Percentiles rank a stretch among this genome's conserved stretches.
phyloP scores from a whole-genome alignment of 768 basidiomycete genomes.

The Tylopilus sp. region DNA sequence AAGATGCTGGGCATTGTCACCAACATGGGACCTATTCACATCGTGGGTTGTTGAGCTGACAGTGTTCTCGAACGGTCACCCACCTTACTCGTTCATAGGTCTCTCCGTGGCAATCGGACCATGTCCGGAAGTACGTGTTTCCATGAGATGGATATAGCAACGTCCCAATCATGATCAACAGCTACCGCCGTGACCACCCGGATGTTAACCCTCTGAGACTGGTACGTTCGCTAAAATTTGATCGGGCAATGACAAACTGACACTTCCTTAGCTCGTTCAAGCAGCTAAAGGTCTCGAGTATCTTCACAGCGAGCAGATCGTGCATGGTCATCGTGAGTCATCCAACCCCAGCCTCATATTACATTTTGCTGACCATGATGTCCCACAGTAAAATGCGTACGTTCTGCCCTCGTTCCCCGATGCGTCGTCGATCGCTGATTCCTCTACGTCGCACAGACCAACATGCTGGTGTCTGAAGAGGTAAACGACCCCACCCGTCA shows the following conservation, averaged over 20 bases:
- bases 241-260: not conserved
- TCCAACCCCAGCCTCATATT: not conserved
- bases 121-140: conserved; percentile 45
- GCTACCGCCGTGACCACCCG: conserved; percentile 39
- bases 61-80: not conserved
- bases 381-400: conserved; percentile 55
- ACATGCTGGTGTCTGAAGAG: conserved; percentile 53
- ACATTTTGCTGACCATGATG: conserved; percentile 1
- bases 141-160: not conserved
- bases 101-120: conserved; percentile 60
- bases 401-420: conserved; percentile 19
- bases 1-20: conserved; percentile 57
- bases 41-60: conserved; percentile 29
- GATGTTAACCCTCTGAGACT: conserved; percentile 40
- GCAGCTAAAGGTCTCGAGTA: conserved; percentile 57
- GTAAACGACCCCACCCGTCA: conserved; percentile 26
- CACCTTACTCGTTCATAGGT: conserved; percentile 36
- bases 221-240: conserved; percentile 27
- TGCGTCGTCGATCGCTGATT: not conserved
- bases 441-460: conserved; percentile 36
- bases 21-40: conserved; percentile 49
- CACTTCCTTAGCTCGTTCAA: conserved; percentile 40
- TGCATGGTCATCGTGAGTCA: conserved; percentile 61
- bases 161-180: conserved; percentile 15
- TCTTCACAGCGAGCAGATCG: conserved; percentile 47